Percentiles rank a stretch among this genome's conserved stretches.
These are phyloP conservation scores for Ceraceosorus guamensis DNA, from an alignment of 1,284 basidiomycete genomes.

Conservation along the genomic window DNA sequence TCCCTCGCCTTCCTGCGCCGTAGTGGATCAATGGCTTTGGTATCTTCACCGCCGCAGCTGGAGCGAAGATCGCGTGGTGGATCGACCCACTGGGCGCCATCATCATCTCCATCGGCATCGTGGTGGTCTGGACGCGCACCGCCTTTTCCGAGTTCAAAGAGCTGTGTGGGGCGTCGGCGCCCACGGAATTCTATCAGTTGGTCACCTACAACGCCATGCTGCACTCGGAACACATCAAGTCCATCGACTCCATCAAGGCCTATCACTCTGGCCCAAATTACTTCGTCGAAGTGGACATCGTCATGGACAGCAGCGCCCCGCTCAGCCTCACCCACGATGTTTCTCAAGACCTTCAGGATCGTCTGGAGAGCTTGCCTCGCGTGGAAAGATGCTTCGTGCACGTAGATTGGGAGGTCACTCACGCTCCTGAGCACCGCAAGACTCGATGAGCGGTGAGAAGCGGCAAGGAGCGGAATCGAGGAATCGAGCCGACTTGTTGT, in stretches of 20 bases:
- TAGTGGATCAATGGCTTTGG: conserved; percentile 54
- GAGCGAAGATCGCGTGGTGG: conserved; percentile 77
- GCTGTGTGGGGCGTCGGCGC: conserved; percentile 82
- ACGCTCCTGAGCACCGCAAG: conserved; percentile 33
- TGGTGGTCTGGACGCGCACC: conserved; percentile 62
- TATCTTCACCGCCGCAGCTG: conserved; percentile 81
- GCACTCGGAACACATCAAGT: conserved; percentile 70
- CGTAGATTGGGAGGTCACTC: conserved; percentile 35
- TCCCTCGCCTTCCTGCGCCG: too few species aligned
- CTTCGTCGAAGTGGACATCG: conserved; percentile 89
- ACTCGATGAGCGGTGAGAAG: not conserved
- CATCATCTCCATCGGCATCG: conserved; percentile 66
- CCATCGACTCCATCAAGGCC: conserved; percentile 63
- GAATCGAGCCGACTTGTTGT: too few species aligned
- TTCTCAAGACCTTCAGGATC: conserved; percentile 84
- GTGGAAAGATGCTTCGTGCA: conserved; percentile 57
- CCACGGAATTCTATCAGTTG: conserved; percentile 79
- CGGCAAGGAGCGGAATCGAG: too few species aligned
- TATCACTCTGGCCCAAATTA: conserved; percentile 60
- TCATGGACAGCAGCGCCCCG: conserved; percentile 81
- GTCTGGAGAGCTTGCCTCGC: conserved; percentile 81
- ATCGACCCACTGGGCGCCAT: conserved; percentile 75
- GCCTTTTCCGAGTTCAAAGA: conserved; percentile 64
- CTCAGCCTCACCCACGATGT: conserved; percentile 87
- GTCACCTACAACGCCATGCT: conserved; percentile 71